Conservation (phyloP, 495 filamentous ascomycete species). For the Aspergillus olivimuriae region DNA sequence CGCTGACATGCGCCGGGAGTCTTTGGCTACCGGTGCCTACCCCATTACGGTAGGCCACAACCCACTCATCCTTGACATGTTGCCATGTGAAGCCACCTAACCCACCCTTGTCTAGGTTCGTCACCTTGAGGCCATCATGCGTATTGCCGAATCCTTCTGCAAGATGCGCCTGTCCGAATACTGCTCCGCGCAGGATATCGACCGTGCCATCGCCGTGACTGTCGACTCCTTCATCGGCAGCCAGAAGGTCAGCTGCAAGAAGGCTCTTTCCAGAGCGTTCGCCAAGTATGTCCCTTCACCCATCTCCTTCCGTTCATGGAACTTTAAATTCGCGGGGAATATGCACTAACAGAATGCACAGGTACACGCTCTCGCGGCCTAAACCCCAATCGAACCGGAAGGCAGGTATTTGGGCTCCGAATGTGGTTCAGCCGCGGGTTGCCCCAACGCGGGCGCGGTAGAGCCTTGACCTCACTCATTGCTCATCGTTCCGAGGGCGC, state of each 20-base stretch:
- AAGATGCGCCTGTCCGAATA: conserved; percentile 95
- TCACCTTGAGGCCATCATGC: conserved; percentile 95
- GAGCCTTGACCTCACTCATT: no score
- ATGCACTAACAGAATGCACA: conserved; percentile 10
- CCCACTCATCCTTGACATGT: neutral
- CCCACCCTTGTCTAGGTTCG: conserved; percentile 61
- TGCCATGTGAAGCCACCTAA: conserved; percentile 1
- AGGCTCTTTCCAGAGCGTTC: conserved; percentile 91
- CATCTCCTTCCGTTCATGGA: no score
- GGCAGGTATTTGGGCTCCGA: conserved; percentile 34
- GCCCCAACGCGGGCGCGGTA: conserved; percentile 5
- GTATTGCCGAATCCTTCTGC: conserved; percentile 85
- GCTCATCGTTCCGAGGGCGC: no score
- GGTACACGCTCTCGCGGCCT: conserved; percentile 42
- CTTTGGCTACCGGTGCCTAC: conserved; percentile 87
- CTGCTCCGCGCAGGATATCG: conserved; percentile 82
- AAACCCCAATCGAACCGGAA: conserved; percentile 40
- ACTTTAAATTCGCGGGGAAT: no score
- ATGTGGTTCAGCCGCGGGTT: conserved; percentile 11
- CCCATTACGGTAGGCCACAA: conserved; percentile 81
- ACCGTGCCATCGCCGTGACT: conserved; percentile 93
- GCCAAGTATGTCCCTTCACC: conserved; percentile 68
- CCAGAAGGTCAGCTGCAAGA: conserved; percentile 97
- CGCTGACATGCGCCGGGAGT: conserved; percentile 92
- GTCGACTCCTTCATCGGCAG: conserved; percentile 94